Percentiles rank a stretch among this genome's conserved stretches.
These are phyloP conservation scores for Halteria grandinella DNA, from an alignment of 73 alveolate genomes.

Conservation along the genomic window DNA sequence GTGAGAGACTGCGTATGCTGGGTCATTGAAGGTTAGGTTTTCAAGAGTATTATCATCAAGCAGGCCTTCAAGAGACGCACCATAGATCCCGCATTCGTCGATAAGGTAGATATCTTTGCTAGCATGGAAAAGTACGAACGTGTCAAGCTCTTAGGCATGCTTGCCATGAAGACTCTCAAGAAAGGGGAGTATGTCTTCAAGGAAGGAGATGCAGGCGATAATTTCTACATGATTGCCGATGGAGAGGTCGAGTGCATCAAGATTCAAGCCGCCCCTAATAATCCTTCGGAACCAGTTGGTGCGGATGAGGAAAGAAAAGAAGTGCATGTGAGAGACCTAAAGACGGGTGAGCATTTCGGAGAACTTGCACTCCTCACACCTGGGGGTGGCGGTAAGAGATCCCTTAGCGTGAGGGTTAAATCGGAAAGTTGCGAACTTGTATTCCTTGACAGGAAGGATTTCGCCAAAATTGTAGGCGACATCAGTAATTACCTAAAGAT, in stretches of 20 bases:
- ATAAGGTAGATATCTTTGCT: neutral
- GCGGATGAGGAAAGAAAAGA: neutral
- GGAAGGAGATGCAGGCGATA: slow-evolving; percentile 83
- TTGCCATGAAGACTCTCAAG: slow-evolving; percentile 50
- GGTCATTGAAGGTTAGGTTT: slow-evolving; percentile 91
- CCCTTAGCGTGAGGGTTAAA: slow-evolving; percentile 70
- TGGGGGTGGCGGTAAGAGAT: slow-evolving; percentile 67
- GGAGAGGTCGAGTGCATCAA: slow-evolving; percentile 80
- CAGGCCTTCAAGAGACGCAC: slow-evolving; percentile 79
- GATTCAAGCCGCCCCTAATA: no score
- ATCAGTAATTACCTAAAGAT: neutral
- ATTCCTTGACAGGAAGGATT: neutral
- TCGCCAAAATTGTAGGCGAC: neutral
- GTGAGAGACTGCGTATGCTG: slow-evolving; percentile 80
- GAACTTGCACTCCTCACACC: slow-evolving; percentile 69
- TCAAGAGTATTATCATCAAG: slow-evolving; percentile 78
- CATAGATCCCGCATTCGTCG: slow-evolving; percentile 69
- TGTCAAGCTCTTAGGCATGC: slow-evolving; percentile 66
- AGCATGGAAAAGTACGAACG: slow-evolving; percentile 53
- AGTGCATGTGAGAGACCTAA: slow-evolving; percentile 53
- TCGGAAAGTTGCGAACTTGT: neutral
- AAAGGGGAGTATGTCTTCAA: slow-evolving; percentile 67
- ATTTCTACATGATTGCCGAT: slow-evolving; percentile 78
- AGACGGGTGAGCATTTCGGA: slow-evolving; percentile 82
- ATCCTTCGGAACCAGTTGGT: no score